phyloP scores from a whole-genome alignment of 495 filamentous ascomycete genomes.

The Lasiosphaeria miniovina region DNA sequence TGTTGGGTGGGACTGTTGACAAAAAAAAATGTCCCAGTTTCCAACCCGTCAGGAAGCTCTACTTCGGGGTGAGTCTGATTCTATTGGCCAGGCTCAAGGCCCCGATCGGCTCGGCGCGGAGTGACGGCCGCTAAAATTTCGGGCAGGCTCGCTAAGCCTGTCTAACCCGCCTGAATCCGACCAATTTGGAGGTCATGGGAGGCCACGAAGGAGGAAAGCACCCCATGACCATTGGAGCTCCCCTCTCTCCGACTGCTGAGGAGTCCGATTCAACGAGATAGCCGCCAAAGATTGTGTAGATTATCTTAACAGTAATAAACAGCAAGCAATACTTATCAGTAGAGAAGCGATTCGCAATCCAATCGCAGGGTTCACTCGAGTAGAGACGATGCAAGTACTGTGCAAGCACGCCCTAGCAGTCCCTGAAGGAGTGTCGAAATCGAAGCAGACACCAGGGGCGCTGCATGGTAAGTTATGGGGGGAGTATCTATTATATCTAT shows the following conservation, averaged over 20 bases:
- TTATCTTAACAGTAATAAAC: no score
- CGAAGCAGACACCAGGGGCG: no score
- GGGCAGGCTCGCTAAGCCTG: not conserved
- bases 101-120: not conserved
- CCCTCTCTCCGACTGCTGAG: no score
- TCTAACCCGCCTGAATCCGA: not conserved
- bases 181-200: not conserved
- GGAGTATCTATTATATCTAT: not conserved
- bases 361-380: no score
- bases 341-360: no score
- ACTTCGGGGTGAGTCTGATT: not conserved
- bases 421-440: no score
- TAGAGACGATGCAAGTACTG: no score
- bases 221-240: constrained; percentile 1
- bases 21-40: not conserved
- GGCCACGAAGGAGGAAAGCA: not conserved
- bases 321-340: no score
- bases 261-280: no score
- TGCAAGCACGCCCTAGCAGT: no score
- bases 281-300: no score
- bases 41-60: not conserved
- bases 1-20: not conserved
- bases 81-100: not conserved
- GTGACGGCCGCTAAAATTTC: not conserved
- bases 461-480: not conserved